A percentile compares a stretch with the other conserved stretches of the same genome.
Evolutionary conservation across 306 rosid species (phyloP).

Genomic region (Dalbergia cultrata): DNA sequence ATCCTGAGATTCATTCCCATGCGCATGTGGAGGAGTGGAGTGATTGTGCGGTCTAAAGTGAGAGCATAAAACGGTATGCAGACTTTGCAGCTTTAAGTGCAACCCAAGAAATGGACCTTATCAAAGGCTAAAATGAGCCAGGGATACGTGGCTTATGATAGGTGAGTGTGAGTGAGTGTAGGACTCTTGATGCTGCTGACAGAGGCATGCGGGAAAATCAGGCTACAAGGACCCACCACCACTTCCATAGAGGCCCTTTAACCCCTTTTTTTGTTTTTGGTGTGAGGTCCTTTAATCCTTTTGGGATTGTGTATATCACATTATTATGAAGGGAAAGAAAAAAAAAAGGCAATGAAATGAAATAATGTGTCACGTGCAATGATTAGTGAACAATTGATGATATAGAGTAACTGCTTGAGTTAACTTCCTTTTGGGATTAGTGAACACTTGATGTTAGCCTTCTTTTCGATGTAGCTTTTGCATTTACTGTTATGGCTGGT

Average conservation of each 20-base stretch:
- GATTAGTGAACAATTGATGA: too few relatives aligned
- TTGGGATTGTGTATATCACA: neutral
- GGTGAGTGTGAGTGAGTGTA: neutral
- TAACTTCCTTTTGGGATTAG: too few relatives aligned
- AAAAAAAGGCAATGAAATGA: too few relatives aligned
- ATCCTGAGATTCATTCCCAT: neutral
- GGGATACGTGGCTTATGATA: conserved; percentile 10
- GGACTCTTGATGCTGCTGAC: neutral
- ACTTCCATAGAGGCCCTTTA: neutral
- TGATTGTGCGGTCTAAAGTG: conserved; percentile 55
- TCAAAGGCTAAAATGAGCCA: too few relatives aligned
- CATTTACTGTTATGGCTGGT: too few relatives aligned
- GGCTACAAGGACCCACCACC: conserved; percentile 32
- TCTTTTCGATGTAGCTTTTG: too few relatives aligned
- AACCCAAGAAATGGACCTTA: conserved; percentile 38
- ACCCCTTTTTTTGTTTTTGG: neutral
- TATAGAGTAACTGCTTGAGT: too few relatives aligned
- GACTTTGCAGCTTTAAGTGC: conserved; percentile 52
- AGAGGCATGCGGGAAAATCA: conserved; percentile 6
- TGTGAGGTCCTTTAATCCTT: conserved; percentile 12
- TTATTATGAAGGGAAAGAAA: too few relatives aligned
- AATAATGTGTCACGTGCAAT: too few relatives aligned
- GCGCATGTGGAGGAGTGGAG: conserved; percentile 22
- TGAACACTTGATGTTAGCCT: too few relatives aligned
- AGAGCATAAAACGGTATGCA: conserved; percentile 43